Base-by-base conservation (phyloP, 2,329 filamentous ascomycete species). In the Thermochaetoides dissita region DNA sequence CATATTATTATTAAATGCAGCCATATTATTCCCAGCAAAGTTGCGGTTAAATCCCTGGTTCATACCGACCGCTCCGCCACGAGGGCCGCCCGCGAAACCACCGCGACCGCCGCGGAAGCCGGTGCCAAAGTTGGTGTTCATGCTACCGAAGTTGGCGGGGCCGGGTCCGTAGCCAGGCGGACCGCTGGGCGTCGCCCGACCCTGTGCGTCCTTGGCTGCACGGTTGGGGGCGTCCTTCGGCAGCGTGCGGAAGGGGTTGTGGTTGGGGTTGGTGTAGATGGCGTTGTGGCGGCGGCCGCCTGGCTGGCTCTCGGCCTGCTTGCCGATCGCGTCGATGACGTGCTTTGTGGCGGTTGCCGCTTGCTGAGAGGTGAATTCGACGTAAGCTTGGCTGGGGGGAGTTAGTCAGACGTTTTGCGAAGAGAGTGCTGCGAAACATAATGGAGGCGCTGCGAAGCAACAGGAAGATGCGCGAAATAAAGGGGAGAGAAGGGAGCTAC, bases 181-280 rank as follows among this genome's bases (percentile, higher is more conserved):
- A n/a, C 34, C 34, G 34, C 68, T 64, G 38, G 69, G 57, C 30
- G 65, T 59, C 43, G 67, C 59, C 30, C 76, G 69, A 41, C 76
- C 76, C 46, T 75, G 68, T 36, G 68, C 65, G 36, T 79, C 75
- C 56, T 85, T 80, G 33, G 71, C 79, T 44, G 68, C 69, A 29
- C 84, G 76, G 52, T 74, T 72, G 0, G 84, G 86, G 0, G 82
- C 81, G 58, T 94, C 88, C 64, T 94, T 94, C 11, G 87, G 88
- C 5, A 93, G 66, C 0, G 87, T 95, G 50, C 83, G 81, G 73
- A 94, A 96, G 0, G 88, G 87, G 59, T 96, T 96, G 51, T 74
- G 71, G 38, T 76, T 73, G 0, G 86, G 79, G 49, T 76, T 81
- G 41, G 83, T 82, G 65, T 87, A 95, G 45, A 76, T 75, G 37